A percentile compares a stretch with the other conserved stretches of the same genome.
phyloP scores from a whole-genome alignment of 2,329 filamentous ascomycete genomes.

The Aspergillus glaucus region DNA sequence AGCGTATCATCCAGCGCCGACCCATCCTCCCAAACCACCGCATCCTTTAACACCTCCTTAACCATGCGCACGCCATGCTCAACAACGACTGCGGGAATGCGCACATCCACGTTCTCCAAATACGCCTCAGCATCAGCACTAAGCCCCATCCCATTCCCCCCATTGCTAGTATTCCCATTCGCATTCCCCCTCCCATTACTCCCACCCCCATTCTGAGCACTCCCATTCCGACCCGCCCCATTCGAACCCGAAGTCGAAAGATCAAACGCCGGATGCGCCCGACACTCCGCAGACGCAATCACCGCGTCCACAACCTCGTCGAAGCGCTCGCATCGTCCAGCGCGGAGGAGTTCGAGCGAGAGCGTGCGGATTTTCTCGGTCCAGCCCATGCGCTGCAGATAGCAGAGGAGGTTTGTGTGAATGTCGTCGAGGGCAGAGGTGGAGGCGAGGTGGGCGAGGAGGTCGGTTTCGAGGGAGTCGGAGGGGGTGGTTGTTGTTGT shows the following conservation, averaged over 20 bases:
- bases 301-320: slow-evolving; percentile 52
- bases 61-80: slow-evolving; percentile 47
- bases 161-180: neutral
- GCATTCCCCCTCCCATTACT: neutral
- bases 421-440: slow-evolving; percentile 50
- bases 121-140: slow-evolving; percentile 16
- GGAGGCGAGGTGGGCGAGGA: slow-evolving; percentile 41
- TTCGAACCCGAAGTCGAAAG: slow-evolving; percentile 13
- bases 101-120: slow-evolving; percentile 39
- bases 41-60: slow-evolving; percentile 46
- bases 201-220: neutral
- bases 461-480: slow-evolving; percentile 34
- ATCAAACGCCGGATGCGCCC: slow-evolving; percentile 23
- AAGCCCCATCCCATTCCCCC: slow-evolving; percentile 1
- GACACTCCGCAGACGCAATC: slow-evolving; percentile 39
- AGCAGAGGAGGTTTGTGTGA: slow-evolving; percentile 48
- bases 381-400: slow-evolving; percentile 55
- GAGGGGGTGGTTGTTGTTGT: slow-evolving; percentile 26
- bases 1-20: slow-evolving; percentile 6
- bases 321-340: slow-evolving; percentile 51
- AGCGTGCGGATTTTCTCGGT: slow-evolving; percentile 50
- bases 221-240: slow-evolving; percentile 11
- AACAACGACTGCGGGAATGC: slow-evolving; percentile 45
- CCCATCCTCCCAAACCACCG: slow-evolving; percentile 43
- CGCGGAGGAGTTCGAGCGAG: slow-evolving; percentile 51